phyloP scores from a whole-genome alignment of 2,329 filamentous ascomycete species.

The Trichophaea hybrida region DNA sequence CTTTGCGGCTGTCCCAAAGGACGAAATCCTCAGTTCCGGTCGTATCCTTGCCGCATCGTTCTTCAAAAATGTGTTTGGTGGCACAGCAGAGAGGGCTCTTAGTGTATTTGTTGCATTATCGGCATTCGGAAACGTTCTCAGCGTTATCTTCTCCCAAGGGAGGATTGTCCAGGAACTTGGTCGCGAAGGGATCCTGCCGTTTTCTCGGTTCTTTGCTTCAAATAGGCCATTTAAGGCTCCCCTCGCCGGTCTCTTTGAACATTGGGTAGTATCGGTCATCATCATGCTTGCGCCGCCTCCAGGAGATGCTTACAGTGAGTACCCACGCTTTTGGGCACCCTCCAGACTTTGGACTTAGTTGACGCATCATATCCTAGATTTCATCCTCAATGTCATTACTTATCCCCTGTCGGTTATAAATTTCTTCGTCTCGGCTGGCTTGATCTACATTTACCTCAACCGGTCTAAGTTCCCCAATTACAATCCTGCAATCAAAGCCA shows the following conservation, averaged over 20 bases:
- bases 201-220: conserved; percentile 44
- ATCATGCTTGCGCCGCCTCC: conserved; percentile 53
- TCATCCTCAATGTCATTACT: conserved; percentile 40
- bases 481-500: conserved; percentile 41
- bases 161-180: conserved; percentile 50
- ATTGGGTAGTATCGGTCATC: conserved; percentile 52
- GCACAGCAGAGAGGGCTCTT: conserved; percentile 41
- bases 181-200: conserved; percentile 55
- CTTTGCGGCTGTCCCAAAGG: conserved; percentile 48
- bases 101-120: conserved; percentile 51
- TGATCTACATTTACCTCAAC: conserved; percentile 42
- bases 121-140: conserved; percentile 57
- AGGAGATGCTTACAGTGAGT: conserved; percentile 46
- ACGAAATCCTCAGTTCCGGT: conserved; percentile 51
- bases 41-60: conserved; percentile 55
- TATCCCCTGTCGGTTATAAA: conserved; percentile 49
- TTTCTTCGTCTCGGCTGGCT: conserved; percentile 40
- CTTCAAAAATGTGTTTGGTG: conserved; percentile 50
- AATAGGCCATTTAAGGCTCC: conserved; percentile 54
- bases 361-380: not conserved
- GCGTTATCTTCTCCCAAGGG: conserved; percentile 51
- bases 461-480: conserved; percentile 28
- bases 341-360: too few species aligned
- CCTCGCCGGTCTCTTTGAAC: conserved; percentile 51
- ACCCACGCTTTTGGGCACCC: conserved; percentile 34